Evolutionary conservation across 352 stramenopile genomes (phyloP).

Genomic region (Globisporangium apiculatum): DNA sequence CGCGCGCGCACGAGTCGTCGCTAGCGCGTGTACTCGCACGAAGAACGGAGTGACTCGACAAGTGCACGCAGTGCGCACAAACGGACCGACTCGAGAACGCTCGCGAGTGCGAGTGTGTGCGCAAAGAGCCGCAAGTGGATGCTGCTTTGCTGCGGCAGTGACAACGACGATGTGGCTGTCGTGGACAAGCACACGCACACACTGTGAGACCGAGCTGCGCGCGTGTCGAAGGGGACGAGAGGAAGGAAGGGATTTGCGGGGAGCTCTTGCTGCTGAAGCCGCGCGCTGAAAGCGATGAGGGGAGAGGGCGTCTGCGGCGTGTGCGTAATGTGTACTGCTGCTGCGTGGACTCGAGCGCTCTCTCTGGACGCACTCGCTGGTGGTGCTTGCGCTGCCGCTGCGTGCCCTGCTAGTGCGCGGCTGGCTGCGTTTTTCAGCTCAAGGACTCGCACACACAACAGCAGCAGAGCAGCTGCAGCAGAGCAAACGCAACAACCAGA

Average conservation of each 20-base stretch:
- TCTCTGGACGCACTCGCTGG: not conserved
- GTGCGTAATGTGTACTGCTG: not conserved
- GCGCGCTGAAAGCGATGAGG: not conserved
- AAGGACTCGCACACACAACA: not conserved
- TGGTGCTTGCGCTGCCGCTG: conserved; percentile 19
- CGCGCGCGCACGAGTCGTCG: not conserved
- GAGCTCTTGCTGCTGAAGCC: not conserved
- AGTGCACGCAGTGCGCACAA: not conserved
- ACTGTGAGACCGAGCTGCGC: not conserved
- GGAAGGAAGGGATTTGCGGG: no score
- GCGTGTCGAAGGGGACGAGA: no score
- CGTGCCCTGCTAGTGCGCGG: conserved; percentile 22
- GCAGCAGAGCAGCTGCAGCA: no score
- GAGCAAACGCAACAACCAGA: not conserved
- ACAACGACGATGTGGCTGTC: not conserved
- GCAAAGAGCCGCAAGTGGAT: not conserved
- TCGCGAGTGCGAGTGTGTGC: not conserved
- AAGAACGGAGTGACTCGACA: not conserved
- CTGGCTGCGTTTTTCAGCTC: conserved; percentile 18
- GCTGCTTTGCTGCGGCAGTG: no score
- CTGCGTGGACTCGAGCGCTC: not conserved
- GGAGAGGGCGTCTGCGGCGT: not conserved
- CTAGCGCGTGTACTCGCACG: not conserved
- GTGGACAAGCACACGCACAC: not conserved
- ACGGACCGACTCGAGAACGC: not conserved